Evolutionary conservation across 805 yeast species (phyloP).

Genomic region (Nakazawaea laoshanensis): DNA sequence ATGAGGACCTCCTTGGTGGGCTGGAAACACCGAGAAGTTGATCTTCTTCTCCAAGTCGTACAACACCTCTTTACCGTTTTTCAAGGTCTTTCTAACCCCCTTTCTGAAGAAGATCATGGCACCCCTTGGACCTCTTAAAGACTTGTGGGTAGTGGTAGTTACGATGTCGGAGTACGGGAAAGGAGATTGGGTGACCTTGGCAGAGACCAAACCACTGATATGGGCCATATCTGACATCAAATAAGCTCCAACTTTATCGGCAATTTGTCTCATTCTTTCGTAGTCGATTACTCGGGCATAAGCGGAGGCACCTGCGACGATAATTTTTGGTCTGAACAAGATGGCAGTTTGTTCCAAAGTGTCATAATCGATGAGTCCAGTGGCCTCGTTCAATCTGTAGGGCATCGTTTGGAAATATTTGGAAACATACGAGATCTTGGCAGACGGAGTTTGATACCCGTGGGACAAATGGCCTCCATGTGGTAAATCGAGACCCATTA

Average conservation of each 20-base stretch:
- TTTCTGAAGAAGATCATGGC: constrained; percentile 99
- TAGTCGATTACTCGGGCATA: constrained; percentile 95
- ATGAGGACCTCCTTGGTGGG: constrained; percentile 99
- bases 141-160: constrained; percentile 98
- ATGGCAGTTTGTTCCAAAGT: constrained; percentile 85
- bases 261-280: constrained; percentile 92
- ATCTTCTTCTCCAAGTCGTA: constrained; percentile 93
- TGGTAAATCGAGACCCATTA: constrained; percentile 97
- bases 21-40: constrained; percentile 98
- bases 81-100: constrained; percentile 82
- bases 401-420: constrained; percentile 99
- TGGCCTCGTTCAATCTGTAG: constrained; percentile 83
- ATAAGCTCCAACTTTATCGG: constrained; percentile 96
- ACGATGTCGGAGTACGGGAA: constrained; percentile 96
- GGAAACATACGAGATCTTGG: constrained; percentile 92
- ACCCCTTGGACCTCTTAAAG: constrained; percentile 99
- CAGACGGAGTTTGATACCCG: constrained; percentile 92
- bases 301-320: constrained; percentile 98
- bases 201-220: constrained; percentile 91
- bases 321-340: constrained; percentile 89
- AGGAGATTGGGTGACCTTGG: constrained; percentile 93
- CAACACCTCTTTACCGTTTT: constrained; percentile 84
- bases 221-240: constrained; percentile 98
- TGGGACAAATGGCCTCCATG: constrained; percentile 99
- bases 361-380: constrained; percentile 95